Percentiles rank a stretch among this genome's conserved stretches.
phyloP scores from a whole-genome alignment of 2,329 filamentous ascomycete species.

The Colletotrichum cereale region DNA sequence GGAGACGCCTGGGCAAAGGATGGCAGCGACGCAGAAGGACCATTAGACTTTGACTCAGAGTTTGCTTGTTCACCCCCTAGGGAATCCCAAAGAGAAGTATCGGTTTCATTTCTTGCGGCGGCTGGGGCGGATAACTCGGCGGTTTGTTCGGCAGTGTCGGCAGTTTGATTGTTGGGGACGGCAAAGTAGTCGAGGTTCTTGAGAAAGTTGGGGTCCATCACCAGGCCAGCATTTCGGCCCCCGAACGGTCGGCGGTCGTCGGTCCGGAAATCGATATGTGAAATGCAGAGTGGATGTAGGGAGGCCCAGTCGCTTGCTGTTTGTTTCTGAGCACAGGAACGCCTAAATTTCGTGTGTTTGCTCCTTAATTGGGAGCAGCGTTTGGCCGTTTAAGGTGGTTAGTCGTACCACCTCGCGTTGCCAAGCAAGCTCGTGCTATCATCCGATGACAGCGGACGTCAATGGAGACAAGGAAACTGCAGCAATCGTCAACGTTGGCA shows the following conservation, averaged over 20 bases:
- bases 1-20: constrained; percentile 37
- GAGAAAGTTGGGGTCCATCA: constrained; percentile 54
- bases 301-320: constrained; percentile 15
- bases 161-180: constrained; percentile 54
- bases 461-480: constrained; percentile 19
- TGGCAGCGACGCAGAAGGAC: constrained; percentile 31
- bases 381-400: constrained; percentile 15
- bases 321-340: background rate
- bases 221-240: constrained; percentile 53
- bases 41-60: constrained; percentile 38
- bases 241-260: constrained; percentile 43
- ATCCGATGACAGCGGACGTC: constrained; percentile 12
- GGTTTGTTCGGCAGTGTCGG: constrained; percentile 51
- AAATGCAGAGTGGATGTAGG: constrained; percentile 6
- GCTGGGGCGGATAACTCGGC: constrained; percentile 45
- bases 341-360: constrained; percentile 14
- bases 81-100: constrained; percentile 50
- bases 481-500: constrained; percentile 22
- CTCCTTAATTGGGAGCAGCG: constrained; percentile 7
- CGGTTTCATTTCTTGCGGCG: constrained; percentile 43
- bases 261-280: constrained; percentile 36
- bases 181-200: constrained; percentile 56
- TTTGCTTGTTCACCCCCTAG: constrained; percentile 31
- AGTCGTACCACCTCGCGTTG: constrained; percentile 34
- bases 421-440: constrained; percentile 9